Conservation (phyloP, 106 monocot species). For the Hemerocallis citrina region DNA sequence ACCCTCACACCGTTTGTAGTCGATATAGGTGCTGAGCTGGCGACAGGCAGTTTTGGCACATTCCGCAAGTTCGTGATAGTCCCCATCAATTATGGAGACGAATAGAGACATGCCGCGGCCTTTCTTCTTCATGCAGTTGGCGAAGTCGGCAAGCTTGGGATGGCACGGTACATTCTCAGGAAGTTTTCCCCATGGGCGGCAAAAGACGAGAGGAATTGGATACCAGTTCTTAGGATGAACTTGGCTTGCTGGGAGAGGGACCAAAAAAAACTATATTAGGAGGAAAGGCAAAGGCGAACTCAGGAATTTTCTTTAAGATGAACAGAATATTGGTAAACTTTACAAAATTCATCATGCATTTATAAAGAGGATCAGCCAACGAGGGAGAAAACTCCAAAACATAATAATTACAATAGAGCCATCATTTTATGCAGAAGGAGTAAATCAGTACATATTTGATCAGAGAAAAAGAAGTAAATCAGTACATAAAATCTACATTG, state of each 20-base stretch:
- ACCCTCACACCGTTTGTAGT: constrained; percentile 92
- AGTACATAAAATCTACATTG: too few relatives aligned
- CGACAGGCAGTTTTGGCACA: constrained; percentile 78
- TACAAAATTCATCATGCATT: too few relatives aligned
- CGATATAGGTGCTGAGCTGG: constrained; percentile 84
- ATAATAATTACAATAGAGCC: too few relatives aligned
- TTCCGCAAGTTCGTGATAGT: constrained; percentile 83
- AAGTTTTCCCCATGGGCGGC: constrained; percentile 83
- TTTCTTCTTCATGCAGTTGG: constrained; percentile 98
- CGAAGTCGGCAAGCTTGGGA: constrained; percentile 86
- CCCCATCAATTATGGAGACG: constrained; percentile 82
- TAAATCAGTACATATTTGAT: too few relatives aligned
- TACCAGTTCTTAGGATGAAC: constrained; percentile 92
- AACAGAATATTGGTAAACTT: too few relatives aligned
- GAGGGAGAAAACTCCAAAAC: too few relatives aligned
- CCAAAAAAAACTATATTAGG: too few relatives aligned
- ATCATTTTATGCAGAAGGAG: too few relatives aligned
- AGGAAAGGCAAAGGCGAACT: background rate
- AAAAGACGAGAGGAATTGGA: constrained; percentile 81
- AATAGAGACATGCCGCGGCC: constrained; percentile 97
- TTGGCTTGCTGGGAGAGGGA: constrained; percentile 35
- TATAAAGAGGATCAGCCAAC: too few relatives aligned
- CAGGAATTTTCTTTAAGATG: too few relatives aligned
- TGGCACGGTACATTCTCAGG: constrained; percentile 89
- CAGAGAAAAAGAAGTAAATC: too few relatives aligned